Evolutionary conservation across 352 stramenopile genomes (phyloP), one percentile per base, ranked within the genome.

Genomic region (Pythium pyrilobum): DNA sequence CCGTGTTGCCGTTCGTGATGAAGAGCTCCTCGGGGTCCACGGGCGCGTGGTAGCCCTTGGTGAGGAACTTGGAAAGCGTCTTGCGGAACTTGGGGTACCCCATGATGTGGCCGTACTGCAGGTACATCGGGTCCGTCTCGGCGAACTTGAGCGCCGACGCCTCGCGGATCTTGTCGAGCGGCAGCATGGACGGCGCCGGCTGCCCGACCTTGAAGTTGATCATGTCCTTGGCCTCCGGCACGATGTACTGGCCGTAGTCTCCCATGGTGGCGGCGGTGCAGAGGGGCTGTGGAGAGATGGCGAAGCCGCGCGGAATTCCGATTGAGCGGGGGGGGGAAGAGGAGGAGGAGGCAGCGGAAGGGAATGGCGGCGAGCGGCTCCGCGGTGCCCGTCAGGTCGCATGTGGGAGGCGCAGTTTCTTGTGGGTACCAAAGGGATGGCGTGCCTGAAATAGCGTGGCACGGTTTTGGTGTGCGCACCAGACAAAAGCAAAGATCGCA

Each of bases 191-290:
- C 9, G 64, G 27, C 5, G 85, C 83, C 4, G 85, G 85, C 67
- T 94, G 83, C 36, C 85, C 85, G 25, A 96, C 82, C 68, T 92
- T 92, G 72, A 96, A 96, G 80, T 96, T 96, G 62, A 96, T 90
- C 77, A 89, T 87, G 59, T 81, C 69, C 18, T 82, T 76, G 34
- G 77, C 76, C 70, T 70, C 78, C 21, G 81, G 82, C 60, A 92
- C 82, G 36, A 89, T 67, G 66, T 92, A 92, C 52, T 92, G 82
- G 32, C 79, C 82, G 65, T 90, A 92, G 61, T 92, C 82, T 51
- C 82, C 82, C 82, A 92, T 92, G 4, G n/a, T 72, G 16, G 1
- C 63, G 29, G 23, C 33, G 32, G 38, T 47, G 32, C 10, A 15
- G 27, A 12, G 28, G 12, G 29, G 31, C 10, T n/a, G 4, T 52